phyloP scores from a whole-genome alignment of 495 filamentous ascomycete species.

The Neurospora tetrasperma region DNA sequence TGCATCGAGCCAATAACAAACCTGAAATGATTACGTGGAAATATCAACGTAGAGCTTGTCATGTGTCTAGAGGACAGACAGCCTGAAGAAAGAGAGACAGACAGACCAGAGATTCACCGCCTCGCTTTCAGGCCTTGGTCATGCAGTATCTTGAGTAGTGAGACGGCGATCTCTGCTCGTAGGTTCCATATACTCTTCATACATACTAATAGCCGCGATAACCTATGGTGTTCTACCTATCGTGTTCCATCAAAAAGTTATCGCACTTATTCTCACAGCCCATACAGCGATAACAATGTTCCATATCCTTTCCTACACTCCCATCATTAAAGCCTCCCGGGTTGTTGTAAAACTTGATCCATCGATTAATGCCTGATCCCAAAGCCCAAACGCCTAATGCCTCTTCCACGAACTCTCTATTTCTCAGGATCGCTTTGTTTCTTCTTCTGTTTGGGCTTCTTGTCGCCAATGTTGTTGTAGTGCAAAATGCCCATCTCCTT shows the following conservation, averaged over 20 bases:
- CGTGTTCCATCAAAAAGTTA: not conserved
- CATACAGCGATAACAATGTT: not conserved
- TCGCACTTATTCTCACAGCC: not conserved
- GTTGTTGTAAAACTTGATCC: not conserved
- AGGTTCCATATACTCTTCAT: not conserved
- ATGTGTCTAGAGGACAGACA: not conserved
- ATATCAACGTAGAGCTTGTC: not conserved
- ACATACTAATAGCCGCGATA: not conserved
- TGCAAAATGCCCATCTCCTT: constrained; percentile 39
- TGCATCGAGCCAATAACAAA: not conserved
- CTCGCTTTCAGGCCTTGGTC: not conserved
- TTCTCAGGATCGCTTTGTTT: constrained; percentile 16
- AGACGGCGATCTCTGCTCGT: not conserved
- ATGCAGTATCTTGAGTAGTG: not conserved
- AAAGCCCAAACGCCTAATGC: not conserved
- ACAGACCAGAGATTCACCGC: not conserved
- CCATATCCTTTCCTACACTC: not conserved
- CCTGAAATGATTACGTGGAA: not conserved
- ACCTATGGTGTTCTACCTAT: not conserved
- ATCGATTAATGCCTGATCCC: not conserved
- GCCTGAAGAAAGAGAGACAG: not conserved
- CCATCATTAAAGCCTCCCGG: not conserved
- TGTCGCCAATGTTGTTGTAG: constrained; percentile 45
- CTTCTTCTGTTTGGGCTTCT: constrained; percentile 35
- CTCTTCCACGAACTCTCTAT: not conserved